These are phyloP conservation scores for Cladosporium sp. DNA, from an alignment of 2,329 filamentous ascomycete species.

Conservation along the genomic window DNA sequence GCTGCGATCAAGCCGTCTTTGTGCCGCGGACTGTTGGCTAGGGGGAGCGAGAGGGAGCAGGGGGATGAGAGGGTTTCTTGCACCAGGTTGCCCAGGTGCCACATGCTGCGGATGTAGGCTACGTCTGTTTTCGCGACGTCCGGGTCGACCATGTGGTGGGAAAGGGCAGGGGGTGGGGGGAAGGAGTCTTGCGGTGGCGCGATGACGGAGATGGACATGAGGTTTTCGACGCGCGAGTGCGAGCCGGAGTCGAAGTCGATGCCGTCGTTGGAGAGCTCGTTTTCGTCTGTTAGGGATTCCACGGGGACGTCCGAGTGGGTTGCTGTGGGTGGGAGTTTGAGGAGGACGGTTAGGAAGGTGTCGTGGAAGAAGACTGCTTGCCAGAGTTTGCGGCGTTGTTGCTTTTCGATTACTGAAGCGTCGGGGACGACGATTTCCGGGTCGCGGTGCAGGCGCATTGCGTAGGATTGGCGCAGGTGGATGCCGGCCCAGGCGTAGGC, in stretches of 20 bases:
- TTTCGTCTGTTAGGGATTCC: constrained; percentile 65
- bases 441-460: constrained; percentile 75
- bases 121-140: constrained; percentile 31
- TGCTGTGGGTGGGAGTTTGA: constrained; percentile 71
- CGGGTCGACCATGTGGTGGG: constrained; percentile 31
- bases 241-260: constrained; percentile 54
- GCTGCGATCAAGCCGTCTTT: constrained; percentile 65
- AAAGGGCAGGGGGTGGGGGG: constrained; percentile 28
- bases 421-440: constrained; percentile 66
- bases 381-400: constrained; percentile 74
- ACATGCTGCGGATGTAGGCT: constrained; percentile 66
- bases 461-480: constrained; percentile 70
- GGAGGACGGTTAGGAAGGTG: constrained; percentile 72
- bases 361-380: constrained; percentile 77
- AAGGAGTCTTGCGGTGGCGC: constrained; percentile 36
- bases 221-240: constrained; percentile 41
- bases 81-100: constrained; percentile 73
- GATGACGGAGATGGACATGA: constrained; percentile 49
- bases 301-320: constrained; percentile 76
- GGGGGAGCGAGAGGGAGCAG: constrained; percentile 66
- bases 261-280: constrained; percentile 45
- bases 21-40: constrained; percentile 63
- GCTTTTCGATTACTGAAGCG: constrained; percentile 66
- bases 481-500: constrained; percentile 79
- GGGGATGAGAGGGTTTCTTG: constrained; percentile 73